Conservation (phyloP, 176 grass and related monocot species). For the Olyra latifolia region DNA sequence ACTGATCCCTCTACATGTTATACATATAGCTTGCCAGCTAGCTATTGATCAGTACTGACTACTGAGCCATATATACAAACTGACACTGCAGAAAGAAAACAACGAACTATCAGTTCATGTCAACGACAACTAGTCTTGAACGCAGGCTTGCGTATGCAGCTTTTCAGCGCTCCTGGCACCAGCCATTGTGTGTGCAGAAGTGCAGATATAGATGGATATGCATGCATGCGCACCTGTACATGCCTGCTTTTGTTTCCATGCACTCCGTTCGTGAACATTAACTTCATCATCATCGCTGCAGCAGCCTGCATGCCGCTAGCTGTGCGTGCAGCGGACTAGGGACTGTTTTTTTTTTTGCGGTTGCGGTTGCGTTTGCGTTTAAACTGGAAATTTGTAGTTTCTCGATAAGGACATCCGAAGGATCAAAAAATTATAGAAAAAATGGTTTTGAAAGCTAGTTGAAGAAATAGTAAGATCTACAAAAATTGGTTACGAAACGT, state of each 20-base stretch:
- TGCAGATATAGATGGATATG: conserved; percentile 28
- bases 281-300: background rate
- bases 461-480: too few relatives aligned
- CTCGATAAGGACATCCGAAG: too few relatives aligned
- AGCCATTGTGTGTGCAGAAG: conserved; percentile 6
- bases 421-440: too few relatives aligned
- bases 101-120: conserved; percentile 35
- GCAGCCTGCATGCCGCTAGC: background rate
- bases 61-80: background rate
- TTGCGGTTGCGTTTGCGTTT: too few relatives aligned
- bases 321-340: background rate
- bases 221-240: conserved; percentile 38
- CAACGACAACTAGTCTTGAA: conserved; percentile 54
- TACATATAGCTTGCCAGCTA: background rate
- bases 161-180: conserved; percentile 32
- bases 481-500: too few relatives aligned
- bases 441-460: too few relatives aligned
- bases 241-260: conserved; percentile 38
- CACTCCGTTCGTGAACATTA: conserved; percentile 10
- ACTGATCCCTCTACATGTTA: background rate
- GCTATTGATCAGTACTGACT: background rate
- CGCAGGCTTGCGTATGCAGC: conserved; percentile 32
- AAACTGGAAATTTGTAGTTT: too few relatives aligned
- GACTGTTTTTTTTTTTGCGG: too few relatives aligned
- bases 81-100: conserved; percentile 11